Conservation (phyloP, 1,139 yeast species). For the Taphrina deformans region DNA sequence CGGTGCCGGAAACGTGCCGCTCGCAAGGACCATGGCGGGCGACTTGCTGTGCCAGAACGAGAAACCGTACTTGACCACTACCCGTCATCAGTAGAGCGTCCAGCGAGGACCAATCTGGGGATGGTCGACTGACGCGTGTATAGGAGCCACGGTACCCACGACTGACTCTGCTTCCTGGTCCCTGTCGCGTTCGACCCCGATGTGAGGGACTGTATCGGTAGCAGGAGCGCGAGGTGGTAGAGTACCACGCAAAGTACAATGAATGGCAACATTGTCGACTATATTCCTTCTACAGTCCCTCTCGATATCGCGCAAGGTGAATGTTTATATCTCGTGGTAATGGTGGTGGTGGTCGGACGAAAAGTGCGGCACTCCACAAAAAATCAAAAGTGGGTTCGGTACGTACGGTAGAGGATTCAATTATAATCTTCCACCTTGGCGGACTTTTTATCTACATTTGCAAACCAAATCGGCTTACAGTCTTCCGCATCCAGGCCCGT, state of each 20-base stretch:
- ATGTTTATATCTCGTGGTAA: too few species aligned
- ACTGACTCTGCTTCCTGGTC: background rate
- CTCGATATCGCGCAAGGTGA: too few species aligned
- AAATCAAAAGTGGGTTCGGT: too few species aligned
- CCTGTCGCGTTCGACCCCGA: background rate
- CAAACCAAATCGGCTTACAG: conserved; percentile 32
- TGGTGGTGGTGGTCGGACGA: too few species aligned
- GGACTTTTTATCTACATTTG: conserved; percentile 10
- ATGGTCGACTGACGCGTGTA: background rate
- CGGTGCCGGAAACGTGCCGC: conserved; percentile 1
- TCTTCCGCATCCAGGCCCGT: conserved; percentile 31
- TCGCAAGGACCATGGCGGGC: background rate
- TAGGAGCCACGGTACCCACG: background rate
- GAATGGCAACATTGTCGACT: conserved; percentile 1
- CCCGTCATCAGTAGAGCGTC: background rate
- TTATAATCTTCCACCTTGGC: background rate
- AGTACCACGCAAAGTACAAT: background rate
- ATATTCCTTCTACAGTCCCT: too few species aligned
- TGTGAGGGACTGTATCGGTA: too few species aligned
- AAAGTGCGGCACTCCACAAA: too few species aligned
- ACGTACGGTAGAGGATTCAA: too few species aligned
- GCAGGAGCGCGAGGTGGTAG: too few species aligned
- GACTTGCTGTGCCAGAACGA: background rate
- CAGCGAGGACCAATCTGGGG: too few species aligned
- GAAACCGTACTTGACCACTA: conserved; percentile 12